phyloP scores from a whole-genome alignment of 306 rosid genomes.

The Castanea mollissima region DNA sequence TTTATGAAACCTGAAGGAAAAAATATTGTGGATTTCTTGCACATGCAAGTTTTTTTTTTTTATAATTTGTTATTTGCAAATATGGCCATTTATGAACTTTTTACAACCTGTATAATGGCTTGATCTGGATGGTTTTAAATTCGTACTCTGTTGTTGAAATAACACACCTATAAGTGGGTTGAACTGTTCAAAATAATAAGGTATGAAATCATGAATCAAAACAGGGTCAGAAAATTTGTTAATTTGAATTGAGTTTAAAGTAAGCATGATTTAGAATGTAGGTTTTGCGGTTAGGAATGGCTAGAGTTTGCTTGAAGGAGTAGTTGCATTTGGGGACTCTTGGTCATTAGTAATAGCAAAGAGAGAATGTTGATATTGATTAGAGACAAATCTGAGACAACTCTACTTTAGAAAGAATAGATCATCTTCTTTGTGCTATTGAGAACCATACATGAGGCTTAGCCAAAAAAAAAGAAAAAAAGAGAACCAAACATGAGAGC shows the following conservation, averaged over 20 bases:
- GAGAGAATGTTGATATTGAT: background rate
- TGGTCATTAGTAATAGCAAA: background rate
- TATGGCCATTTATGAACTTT: too few species aligned
- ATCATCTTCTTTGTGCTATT: background rate
- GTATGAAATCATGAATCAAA: background rate
- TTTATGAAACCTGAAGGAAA: too few species aligned
- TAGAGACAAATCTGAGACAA: background rate
- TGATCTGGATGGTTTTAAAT: background rate
- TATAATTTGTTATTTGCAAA: too few species aligned
- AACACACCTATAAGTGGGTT: background rate
- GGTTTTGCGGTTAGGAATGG: background rate
- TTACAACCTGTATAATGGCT: too few species aligned
- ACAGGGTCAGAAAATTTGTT: background rate
- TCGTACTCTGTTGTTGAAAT: background rate
- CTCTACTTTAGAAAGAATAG: background rate
- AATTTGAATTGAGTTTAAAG: background rate
- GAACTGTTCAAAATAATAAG: background rate
- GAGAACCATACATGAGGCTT: background rate
- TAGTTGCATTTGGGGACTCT: background rate
- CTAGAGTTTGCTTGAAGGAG: background rate
- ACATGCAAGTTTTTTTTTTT: too few species aligned
- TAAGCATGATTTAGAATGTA: background rate
- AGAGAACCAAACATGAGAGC: background rate
- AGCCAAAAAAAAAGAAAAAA: too few species aligned
- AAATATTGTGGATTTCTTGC: too few species aligned